Base-by-base conservation (phyloP, 192 early-diverging fungal species). In the Allomyces arbusculus region DNA sequence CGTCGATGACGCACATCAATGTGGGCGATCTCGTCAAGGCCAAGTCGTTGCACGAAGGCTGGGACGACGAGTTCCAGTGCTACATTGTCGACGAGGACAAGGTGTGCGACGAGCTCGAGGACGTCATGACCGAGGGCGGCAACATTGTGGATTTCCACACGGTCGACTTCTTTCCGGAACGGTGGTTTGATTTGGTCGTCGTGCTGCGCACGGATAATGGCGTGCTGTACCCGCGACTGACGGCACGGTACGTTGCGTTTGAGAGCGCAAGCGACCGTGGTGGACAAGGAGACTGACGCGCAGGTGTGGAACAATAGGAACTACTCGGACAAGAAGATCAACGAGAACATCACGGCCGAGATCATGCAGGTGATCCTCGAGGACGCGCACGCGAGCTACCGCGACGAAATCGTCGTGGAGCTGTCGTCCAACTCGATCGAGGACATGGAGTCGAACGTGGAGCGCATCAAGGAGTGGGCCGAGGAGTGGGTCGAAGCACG, bases 131-230 rank as follows among this genome's bases (percentile, higher is more conserved):
- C 5, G 71, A 74, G 61, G 95, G 95, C 45, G 91, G 91, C 43
- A 84, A 85, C 66, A 81, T 95, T 62, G 86, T 98, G 1, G 95
- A 98, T 69, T 94, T 90, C 67, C 95, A 98, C 73, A 87, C 90
- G 10, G 94, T 90, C 69, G 95, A 87, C 44, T 85, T 98, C 65
- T 98, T 98, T 70, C 95, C 95, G 1, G 92, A 98, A 79, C 79
- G 92, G 62, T 96, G 91, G 91, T 96, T 98, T 72, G 95, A 98
- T 70, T 81, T 98, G 25, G 89, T 98, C 7, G 81, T 98, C 64
- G 92, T 95, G 2, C 79, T 98, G 61, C 77, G 89, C 25, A 80
- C 90, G 0, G 83, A 88, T 64, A 98, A 88, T 62, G 72, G 69
- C 64, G 75, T 84, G 20, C 78, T 98, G 62, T 96, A 87, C 67